Evolutionary conservation across 495 filamentous ascomycete genomes (phyloP).

Genomic region (Xylaria flabelliformis): DNA sequence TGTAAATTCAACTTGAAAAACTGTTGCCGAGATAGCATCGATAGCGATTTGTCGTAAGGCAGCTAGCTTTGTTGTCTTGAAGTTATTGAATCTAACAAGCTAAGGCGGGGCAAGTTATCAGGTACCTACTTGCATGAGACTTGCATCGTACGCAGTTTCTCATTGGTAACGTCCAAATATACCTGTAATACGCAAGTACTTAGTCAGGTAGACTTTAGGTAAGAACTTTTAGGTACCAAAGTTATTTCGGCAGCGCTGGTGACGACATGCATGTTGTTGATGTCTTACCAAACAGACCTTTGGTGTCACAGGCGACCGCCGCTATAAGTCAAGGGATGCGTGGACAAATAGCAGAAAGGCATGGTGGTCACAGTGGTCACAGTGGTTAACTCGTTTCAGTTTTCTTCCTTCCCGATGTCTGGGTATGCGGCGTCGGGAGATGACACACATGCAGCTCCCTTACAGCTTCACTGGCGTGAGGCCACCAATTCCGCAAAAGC

Average conservation of each 20-base stretch:
- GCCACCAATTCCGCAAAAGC: constrained; percentile 20
- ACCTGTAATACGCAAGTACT: not conserved
- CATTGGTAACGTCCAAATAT: constrained; percentile 5
- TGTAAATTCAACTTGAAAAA: not conserved
- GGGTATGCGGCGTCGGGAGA: constrained; percentile 14
- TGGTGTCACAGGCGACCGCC: not conserved
- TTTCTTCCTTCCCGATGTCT: constrained; percentile 9
- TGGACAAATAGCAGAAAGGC: constrained; percentile 7
- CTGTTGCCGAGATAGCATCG: not conserved
- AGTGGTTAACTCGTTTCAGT: constrained; percentile 8
- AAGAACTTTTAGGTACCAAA: constrained; percentile 8
- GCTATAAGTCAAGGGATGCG: not conserved
- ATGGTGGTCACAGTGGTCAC: not conserved
- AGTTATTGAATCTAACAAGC: not conserved
- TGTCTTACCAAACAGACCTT: not conserved
- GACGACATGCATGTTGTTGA: constrained; percentile 1
- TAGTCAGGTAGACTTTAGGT: constrained; percentile 3
- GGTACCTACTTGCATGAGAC: not conserved
- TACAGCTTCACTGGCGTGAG: constrained; percentile 15
- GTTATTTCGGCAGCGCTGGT: not conserved
- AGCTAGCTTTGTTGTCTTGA: not conserved
- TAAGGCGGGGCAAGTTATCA: not conserved
- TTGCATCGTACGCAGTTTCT: not conserved
- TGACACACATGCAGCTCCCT: constrained; percentile 22
- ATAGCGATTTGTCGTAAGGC: not conserved